Base-by-base conservation (phyloP, 2,329 filamentous ascomycete species). In the Coniochaeta pulveracea region DNA sequence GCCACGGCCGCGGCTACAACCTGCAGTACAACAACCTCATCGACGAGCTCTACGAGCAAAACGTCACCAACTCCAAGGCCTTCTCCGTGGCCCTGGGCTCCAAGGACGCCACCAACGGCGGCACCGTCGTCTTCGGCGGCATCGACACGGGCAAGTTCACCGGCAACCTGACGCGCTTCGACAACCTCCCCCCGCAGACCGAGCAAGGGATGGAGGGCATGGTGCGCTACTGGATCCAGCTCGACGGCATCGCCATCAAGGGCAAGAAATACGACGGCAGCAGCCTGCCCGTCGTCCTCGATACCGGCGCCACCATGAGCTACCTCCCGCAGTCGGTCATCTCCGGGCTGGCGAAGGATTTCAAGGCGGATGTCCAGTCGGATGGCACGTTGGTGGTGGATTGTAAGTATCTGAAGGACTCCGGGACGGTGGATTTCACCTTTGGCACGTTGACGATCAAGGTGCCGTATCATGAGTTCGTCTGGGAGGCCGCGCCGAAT, bases 261-360 rank as follows among this genome's bases (percentile, higher is more conserved):
- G 38, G 44, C 36, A 42, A 35, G 2, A 12, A 12, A 3, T 49
- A 51, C 8, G 33, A 42, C 7, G 32, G 33, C 10, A 40, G 47
- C 8, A 19, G 33, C 11, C 30, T 47, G 6, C 41, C 50, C n/a
- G 43, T 54, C 3, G 51, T 55, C 26, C 55, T 73, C 34, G 69
- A 74, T 50, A 66, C 63, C 3, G 69, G 69, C 33, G 64, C 65
- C 2, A 71, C 68, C 1, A 47, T 72, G 10, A 60, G 54, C 4
- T 56, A 62, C 15, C 56, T 73, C 23, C 66, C 66, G 11, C 41
- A 52, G 10, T 25, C 47, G 2, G 48, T 67, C 6, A 62, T 64
- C 14, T 37, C 43, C 6, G 55, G 56, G 2, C 54, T 73, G 3
- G 57, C 63, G 1, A 41, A 52, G 4, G 51, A 52, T n/a, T 60